Evolutionary conservation across 345 rosid genomes (phyloP), one percentile per base, ranked within the genome.

Genomic region (Eucalyptus lansdowneana): DNA sequence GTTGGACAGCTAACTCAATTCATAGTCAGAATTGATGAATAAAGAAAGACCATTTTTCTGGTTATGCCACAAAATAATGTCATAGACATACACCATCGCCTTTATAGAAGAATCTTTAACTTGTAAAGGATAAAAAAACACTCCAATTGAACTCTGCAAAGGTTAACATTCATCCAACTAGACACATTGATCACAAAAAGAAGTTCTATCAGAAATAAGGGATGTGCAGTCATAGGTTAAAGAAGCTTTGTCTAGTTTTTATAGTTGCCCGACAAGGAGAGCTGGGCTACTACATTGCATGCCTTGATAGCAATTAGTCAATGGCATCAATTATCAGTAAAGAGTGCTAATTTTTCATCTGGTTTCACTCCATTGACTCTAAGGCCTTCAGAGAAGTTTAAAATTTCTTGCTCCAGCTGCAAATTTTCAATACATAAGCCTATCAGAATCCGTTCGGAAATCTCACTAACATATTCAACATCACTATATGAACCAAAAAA

Each of bases 231-330:
- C 69, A 13, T 13, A 62, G 69, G 16, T 60, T 60, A 25, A 27
- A 50, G 67, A 60, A 60, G 14, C n/a, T 29, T 62, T 62, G 69
- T 62, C 34, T 62, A 62, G 34, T 27, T 12, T 62, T 29, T 62
- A 62, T 62, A n/a, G 69, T 27, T 62, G 69, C 34, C 69, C 4
- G 5, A 62, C 69, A 62, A 62, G 69, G 69, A n/a, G 42, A 10
- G 31, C 31, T 50, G 87, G 11, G 14, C 21, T n/a, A 67, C 29
- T 11, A 42, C 47, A 40, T 60, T 50, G 51, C 54, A 65, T 58
- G 96, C 99, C 99, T 97, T 97, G 99, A 93, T 97, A 17, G 96
- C 96, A 90, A 94, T 94, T 91, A 97, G 96, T 99, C 99, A 97
- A 5, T 99, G 94, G 85, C 95, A 94, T 5, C 99, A 97, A 93